Evolutionary conservation across 768 basidiomycete species (phyloP), one percentile per base, ranked within the genome.

Genomic region (Pisolithus orientalis): DNA sequence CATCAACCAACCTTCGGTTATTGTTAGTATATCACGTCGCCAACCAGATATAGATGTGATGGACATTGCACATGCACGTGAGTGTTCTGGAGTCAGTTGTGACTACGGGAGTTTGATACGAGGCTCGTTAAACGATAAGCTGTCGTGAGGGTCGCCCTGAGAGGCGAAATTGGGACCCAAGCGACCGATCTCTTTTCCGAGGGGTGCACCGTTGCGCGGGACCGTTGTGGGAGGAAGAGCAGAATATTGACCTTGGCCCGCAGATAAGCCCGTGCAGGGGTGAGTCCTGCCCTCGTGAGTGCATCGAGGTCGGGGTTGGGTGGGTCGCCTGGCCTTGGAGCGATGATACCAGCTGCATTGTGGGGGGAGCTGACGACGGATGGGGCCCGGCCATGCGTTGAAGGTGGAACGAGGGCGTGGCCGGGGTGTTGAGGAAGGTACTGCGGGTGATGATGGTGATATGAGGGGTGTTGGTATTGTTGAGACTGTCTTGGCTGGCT

Each of bases 241-340:
- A 44, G 68, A 60, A 39, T 76, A 60, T 82, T 83, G 44, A 88
- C 76, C 65, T 90, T 85, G 7, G 83, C 81, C 62, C 89, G n/a
- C n/a, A n/a, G 90, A 70, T 90, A 90, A 34, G 85, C 83, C 65
- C 91, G 89, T 10, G 87, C 85, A 42, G 86, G 82, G 4, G 87
- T 86, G 48, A 89, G 76, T 3, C 81, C 83, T 34, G 76, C 70
- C 50, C 71, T 73, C 16, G 74, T 69, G 44, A 72, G 59, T 24
- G 68, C 66, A 54, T 82, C 79, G 55, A 72, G 72, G 43, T 60
- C 62, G 7, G 72, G 63, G 65, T 79, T 79, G 59, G 75, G 72
- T 42, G 75, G 73, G 57, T 80, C 78, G 55, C 77, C 76, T 51
- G 74, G 77, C 50, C 64, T 72, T 4, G 76, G 75, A 31, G 71